Base-by-base conservation (phyloP, 2,329 filamentous ascomycete species). In the Zopfia rhizophila region DNA sequence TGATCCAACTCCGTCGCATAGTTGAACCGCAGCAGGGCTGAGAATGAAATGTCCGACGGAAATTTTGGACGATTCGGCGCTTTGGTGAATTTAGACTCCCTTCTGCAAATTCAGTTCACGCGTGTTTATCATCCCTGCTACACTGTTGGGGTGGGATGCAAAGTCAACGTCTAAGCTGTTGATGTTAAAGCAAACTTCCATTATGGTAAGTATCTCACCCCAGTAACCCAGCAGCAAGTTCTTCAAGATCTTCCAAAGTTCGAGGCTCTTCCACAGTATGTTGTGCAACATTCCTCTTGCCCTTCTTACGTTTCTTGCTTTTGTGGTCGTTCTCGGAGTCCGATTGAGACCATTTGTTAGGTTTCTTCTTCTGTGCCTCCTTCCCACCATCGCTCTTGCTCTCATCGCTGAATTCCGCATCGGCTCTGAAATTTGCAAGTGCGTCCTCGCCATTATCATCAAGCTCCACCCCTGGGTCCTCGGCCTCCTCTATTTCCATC, bases 341-440 rank as follows among this genome's bases (percentile, higher is more conserved):
- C 48, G 86, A 82, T 69, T 91, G 79, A 75, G 91, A 91, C 87
- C 87, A 90, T 73, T 91, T 91, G 83, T 88, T 90, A 48, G 81
- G 77, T 70, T 83, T 86, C 79, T 88, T 89, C 61, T 71, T 74
- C 13, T 80, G 78, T 36, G 75, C 76, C 49, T 68, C 71, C 55
- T 72, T 72, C 40, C 69, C 69, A 13, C 77, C 77, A 1, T 72
- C 70, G 73, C 1, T 69, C 72, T 12, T 69, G 63, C 46, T 82
- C 76, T 71, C 63, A 8, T 48, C 48, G 18, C 29, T 33, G 14
- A 44, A 56, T 39, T 52, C 35, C 3, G 66, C 63, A 56, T 72
- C 75, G 1, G 68, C 68, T 35, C 72, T 45, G 53, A 77, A 77
- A 47, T 76, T 74, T 4, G 72, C 75, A 45, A 77, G 60, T 2